These are phyloP conservation scores for Skeletonema costatum DNA, from an alignment of 108 stramenopile genomes.

Conservation along the genomic window DNA sequence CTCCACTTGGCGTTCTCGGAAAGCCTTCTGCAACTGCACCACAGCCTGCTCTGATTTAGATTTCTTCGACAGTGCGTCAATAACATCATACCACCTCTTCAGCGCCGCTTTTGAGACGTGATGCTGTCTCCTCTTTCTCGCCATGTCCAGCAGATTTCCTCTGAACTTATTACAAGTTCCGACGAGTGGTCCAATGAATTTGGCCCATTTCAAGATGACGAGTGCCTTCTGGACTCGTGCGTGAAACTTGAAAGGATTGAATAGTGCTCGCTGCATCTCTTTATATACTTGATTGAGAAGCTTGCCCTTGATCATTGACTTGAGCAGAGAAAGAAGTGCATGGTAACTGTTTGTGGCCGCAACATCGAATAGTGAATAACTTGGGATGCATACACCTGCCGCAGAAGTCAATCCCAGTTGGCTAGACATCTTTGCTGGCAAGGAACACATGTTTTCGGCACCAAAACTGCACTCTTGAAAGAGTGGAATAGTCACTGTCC, in stretches of 20 bases:
- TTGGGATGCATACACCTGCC: slow-evolving; percentile 6
- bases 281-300: slow-evolving; percentile 15
- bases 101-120: slow-evolving; percentile 40
- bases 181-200: slow-evolving; percentile 69
- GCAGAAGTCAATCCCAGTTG: neutral
- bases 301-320: slow-evolving; percentile 18
- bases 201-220: slow-evolving; percentile 56
- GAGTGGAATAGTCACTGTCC: slow-evolving; percentile 25
- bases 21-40: slow-evolving; percentile 54
- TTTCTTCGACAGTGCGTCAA: slow-evolving; percentile 23
- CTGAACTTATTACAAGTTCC: slow-evolving; percentile 67
- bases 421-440: slow-evolving; percentile 11
- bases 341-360: slow-evolving; percentile 11
- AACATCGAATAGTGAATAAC: slow-evolving; percentile 32
- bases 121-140: slow-evolving; percentile 50
- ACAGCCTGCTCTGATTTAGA: slow-evolving; percentile 52
- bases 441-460: neutral
- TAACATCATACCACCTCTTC: slow-evolving; percentile 29
- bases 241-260: slow-evolving; percentile 40
- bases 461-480: slow-evolving; percentile 11
- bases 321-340: neutral
- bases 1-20: slow-evolving; percentile 40
- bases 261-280: slow-evolving; percentile 28
- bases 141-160: slow-evolving; percentile 54
- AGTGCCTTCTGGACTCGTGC: slow-evolving; percentile 17